Percentiles rank a stretch among this genome's conserved stretches.
These are phyloP conservation scores for Neurospora sp. DNA, from an alignment of 2,329 filamentous ascomycete species.

Conservation along the genomic window DNA sequence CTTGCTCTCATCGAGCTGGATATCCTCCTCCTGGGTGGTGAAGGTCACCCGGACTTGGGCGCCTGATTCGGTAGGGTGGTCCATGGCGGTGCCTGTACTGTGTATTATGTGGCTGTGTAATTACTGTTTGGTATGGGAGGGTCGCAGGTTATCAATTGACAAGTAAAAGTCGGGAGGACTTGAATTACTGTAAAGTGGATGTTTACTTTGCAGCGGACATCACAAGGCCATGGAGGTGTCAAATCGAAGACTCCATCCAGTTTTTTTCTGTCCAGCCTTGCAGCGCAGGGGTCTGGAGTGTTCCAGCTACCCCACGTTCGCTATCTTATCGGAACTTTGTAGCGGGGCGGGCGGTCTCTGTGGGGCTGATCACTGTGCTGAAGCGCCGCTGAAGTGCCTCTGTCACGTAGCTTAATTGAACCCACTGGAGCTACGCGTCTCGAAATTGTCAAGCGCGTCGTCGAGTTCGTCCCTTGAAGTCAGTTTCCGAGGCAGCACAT, in stretches of 20 bases:
- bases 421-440: constrained; percentile 8
- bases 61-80: constrained; percentile 22
- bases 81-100: constrained; percentile 16
- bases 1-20: constrained; percentile 54
- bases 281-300: constrained; percentile 1
- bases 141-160: background rate
- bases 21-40: constrained; percentile 51
- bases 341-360: constrained; percentile 3
- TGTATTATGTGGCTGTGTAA: background rate
- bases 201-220: background rate
- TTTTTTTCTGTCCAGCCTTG: constrained; percentile 15
- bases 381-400: constrained; percentile 5
- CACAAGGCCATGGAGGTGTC: background rate
- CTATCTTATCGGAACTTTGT: constrained; percentile 16
- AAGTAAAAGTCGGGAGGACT: background rate
- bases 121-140: background rate
- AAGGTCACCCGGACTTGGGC: constrained; percentile 59
- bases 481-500: background rate
- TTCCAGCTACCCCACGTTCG: constrained; percentile 11
- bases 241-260: constrained; percentile 3
- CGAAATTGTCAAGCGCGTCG: background rate
- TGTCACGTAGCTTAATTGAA: constrained; percentile 6
- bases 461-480: background rate
- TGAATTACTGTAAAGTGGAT: background rate
- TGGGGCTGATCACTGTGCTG: constrained; percentile 7